These are phyloP conservation scores for Pyropia yezoensis DNA, from an alignment of 23 red algal genomes.

Conservation along the genomic window DNA sequence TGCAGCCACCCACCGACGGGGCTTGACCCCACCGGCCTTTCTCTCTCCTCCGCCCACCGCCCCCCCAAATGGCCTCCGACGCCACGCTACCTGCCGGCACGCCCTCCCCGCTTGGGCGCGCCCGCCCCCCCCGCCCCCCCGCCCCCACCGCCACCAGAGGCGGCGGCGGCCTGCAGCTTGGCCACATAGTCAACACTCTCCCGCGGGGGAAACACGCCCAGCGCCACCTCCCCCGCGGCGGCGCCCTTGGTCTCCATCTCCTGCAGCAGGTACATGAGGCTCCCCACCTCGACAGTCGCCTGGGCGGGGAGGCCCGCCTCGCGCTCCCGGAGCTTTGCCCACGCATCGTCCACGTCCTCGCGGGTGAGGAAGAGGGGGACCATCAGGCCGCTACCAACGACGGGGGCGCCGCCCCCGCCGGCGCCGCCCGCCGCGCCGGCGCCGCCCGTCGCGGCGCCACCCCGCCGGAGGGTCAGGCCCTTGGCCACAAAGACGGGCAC, in stretches of 20 bases:
- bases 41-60: too few species aligned
- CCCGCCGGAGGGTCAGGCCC: slow-evolving; percentile 83
- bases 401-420: too few species aligned
- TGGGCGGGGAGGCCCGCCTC: slow-evolving; percentile 56
- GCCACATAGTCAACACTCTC: slow-evolving; percentile 61
- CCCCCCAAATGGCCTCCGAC: too few species aligned
- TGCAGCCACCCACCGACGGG: too few species aligned
- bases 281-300: slow-evolving; percentile 50
- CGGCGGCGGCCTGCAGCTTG: slow-evolving; percentile 39
- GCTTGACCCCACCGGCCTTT: too few species aligned
- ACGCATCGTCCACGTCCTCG: slow-evolving; percentile 86
- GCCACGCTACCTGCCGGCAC: too few species aligned
- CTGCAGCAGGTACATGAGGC: slow-evolving; percentile 66
- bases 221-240: too few species aligned
- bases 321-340: slow-evolving; percentile 62
- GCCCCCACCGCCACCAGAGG: too few species aligned
- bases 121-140: too few species aligned
- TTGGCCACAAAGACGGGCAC: slow-evolving; percentile 94
- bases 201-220: slow-evolving; percentile 62
- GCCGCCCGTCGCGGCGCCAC: slow-evolving; percentile 28
- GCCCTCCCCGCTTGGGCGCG: too few species aligned
- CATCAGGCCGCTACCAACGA: slow-evolving; percentile 2
- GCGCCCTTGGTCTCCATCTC: slow-evolving; percentile 34
- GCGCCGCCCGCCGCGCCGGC: too few species aligned
- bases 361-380: slow-evolving; percentile 88